A percentile compares a stretch with the other conserved stretches of the same genome.
Conservation (phyloP, 2,329 filamentous ascomycete genomes). For the Hypoxylon sp. region DNA sequence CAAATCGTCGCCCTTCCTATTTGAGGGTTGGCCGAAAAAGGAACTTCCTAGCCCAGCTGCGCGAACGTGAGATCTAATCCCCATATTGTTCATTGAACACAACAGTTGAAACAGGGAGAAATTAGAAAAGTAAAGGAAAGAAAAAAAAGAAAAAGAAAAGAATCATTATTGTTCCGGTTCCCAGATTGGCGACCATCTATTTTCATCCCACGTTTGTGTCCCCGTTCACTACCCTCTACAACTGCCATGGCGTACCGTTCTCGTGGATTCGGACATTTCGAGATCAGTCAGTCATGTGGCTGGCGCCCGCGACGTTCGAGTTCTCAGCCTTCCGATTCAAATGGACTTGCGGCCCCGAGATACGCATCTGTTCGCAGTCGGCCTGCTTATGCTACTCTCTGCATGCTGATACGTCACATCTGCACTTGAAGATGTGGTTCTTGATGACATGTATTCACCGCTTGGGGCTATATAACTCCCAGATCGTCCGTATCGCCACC, state of each 20-base stretch:
- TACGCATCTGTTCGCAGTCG: constrained; percentile 20
- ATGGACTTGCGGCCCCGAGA: constrained; percentile 29
- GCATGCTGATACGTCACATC: constrained; percentile 40
- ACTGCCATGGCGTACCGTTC: constrained; percentile 28
- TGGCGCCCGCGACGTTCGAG: constrained; percentile 18
- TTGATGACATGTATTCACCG: constrained; percentile 44
- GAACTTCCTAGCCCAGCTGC: constrained; percentile 28
- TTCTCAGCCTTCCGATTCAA: constrained; percentile 30
- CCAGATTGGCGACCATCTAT: constrained; percentile 4
- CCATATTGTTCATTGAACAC: constrained; percentile 26
- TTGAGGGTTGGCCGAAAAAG: constrained; percentile 29
- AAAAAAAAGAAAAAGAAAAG: constrained; percentile 13
- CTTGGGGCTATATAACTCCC: constrained; percentile 35
- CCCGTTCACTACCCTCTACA: constrained; percentile 25
- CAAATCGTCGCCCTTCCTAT: constrained; percentile 20
- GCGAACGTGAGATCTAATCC: constrained; percentile 30
- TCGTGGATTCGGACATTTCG: constrained; percentile 35
- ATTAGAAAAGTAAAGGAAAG: background rate
- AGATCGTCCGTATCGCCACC: constrained; percentile 43
- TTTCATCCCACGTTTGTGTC: constrained; percentile 29
- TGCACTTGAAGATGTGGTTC: constrained; percentile 37
- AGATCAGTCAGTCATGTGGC: constrained; percentile 29
- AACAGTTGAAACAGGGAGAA: constrained; percentile 24
- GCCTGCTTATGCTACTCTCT: constrained; percentile 28
- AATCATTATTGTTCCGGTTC: constrained; percentile 7